Base-by-base conservation (phyloP, 2,329 filamentous ascomycete genomes). In the Paecilomyces variotii region DNA sequence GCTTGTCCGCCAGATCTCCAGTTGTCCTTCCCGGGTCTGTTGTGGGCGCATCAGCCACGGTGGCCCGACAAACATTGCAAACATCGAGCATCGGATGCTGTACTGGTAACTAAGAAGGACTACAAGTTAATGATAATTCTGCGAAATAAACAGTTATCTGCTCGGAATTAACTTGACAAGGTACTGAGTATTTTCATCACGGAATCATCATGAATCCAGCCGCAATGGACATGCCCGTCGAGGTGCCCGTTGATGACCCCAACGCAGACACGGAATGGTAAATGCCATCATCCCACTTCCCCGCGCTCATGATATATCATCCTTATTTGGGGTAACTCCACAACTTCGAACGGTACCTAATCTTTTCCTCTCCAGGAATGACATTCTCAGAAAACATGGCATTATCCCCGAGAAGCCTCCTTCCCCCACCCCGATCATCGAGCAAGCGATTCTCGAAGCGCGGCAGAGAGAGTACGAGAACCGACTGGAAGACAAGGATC, bases 241-340 rank as follows among this genome's bases (percentile, higher is more conserved):
- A 87, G 68, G 94, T 99, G 60, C 91, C 92, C 52, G 88, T 99
- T 65, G 91, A 96, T 72, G 88, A 97, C 72, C 93, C 93, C 32
- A 96, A 97, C 71, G 94, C 91, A 62, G 94, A 99, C 73, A 99
- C 94, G 63, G 94, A 99, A 87, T 99, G 94, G 94, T 92, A 52
- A 14, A 79, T 60, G 64, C 64, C 54, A 50, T 56, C 35, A 28
- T 55, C 30, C 30, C 30, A 32, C 30, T 32, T 53, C 49, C 54
- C 50, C 30, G 52, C 34, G 24, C 28, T 53, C 19, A 35, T 32
- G 53, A 57, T 19, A 19, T 19, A 19, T 19, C 19, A 19, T 19
- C 19, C 19, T 19, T 19, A 1, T 19, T 19, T 19, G 19, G 19
- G 19, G 19, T 19, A 19, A 19, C 19, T 19, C 19, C 19, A 19